Conservation (phyloP, 305 asterid genomes). For the Fraxinus albicans region DNA sequence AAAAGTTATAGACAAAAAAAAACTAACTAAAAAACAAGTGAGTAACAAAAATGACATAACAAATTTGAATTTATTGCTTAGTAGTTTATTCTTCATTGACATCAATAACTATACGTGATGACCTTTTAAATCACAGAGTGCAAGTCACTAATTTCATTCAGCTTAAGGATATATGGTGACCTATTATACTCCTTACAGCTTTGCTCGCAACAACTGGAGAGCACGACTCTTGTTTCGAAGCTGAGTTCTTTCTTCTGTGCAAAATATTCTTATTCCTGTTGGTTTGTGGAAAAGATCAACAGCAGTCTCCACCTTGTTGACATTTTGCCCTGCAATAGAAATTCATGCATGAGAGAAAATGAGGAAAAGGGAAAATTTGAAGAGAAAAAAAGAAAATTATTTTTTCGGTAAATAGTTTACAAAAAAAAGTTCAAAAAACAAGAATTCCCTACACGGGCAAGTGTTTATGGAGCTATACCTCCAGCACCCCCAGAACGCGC, state of each 20-base stretch:
- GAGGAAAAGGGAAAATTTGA: conserved; percentile 10
- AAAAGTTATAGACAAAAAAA: not conserved
- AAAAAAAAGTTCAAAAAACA: not conserved
- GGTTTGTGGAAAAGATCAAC: conserved; percentile 96
- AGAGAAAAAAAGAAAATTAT: not conserved
- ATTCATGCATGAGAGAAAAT: conserved; percentile 22
- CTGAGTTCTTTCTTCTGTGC: conserved; percentile 96
- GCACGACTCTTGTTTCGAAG: conserved; percentile 85
- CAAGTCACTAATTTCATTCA: conserved; percentile 11
- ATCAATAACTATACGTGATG: not conserved
- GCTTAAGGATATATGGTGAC: conserved; percentile 8
- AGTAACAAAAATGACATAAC: not conserved
- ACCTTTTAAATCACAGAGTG: not conserved
- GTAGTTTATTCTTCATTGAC: not conserved
- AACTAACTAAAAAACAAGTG: not conserved
- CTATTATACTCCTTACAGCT: conserved; percentile 55
- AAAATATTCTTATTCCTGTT: conserved; percentile 93
- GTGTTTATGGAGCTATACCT: conserved; percentile 48
- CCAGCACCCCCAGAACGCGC: conserved; percentile 99
- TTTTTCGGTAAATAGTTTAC: not conserved
- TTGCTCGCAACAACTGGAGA: conserved; percentile 83
- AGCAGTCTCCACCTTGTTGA: conserved; percentile 99
- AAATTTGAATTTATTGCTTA: not conserved
- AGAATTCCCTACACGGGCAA: conserved; percentile 6
- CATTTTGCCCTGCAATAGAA: conserved; percentile 87